Evolutionary conservation across 106 monocot species (phyloP).

Genomic region (Triglochin maritima): DNA sequence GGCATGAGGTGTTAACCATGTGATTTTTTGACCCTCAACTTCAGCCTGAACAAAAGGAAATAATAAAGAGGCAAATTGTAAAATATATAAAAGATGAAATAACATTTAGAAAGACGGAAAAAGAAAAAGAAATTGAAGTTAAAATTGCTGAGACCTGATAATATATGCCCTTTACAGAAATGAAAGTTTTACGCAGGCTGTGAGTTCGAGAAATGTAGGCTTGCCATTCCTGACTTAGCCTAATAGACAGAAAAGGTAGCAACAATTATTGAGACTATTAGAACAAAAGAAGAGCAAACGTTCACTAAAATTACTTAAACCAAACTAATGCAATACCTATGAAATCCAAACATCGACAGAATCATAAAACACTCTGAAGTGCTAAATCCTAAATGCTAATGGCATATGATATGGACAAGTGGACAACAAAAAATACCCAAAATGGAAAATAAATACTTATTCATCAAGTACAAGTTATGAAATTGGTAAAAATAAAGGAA

Average conservation of each 20-base stretch:
- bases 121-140: not conserved
- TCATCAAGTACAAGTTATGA: not conserved
- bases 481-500: not conserved
- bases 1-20: conserved; percentile 94
- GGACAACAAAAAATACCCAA: not conserved
- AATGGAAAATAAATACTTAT: not conserved
- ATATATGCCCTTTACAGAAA: conserved; percentile 98
- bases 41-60: conserved; percentile 54
- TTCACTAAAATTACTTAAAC: not conserved
- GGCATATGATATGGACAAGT: not conserved
- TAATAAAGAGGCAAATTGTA: conserved; percentile 2
- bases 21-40: conserved; percentile 84
- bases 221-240: conserved; percentile 97
- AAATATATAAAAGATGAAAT: no score
- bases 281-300: not conserved
- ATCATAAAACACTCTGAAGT: no score
- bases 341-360: no score
- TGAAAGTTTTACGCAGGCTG: conserved; percentile 73
- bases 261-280: not conserved
- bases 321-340: not conserved
- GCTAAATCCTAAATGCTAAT: no score
- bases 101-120: not conserved
- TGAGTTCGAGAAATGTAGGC: conserved; percentile 86
- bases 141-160: conserved; percentile 46
- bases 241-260: conserved; percentile 13